Evolutionary conservation across 1,284 basidiomycete genomes (phyloP).

Genomic region (Fomitopsis betulina): DNA sequence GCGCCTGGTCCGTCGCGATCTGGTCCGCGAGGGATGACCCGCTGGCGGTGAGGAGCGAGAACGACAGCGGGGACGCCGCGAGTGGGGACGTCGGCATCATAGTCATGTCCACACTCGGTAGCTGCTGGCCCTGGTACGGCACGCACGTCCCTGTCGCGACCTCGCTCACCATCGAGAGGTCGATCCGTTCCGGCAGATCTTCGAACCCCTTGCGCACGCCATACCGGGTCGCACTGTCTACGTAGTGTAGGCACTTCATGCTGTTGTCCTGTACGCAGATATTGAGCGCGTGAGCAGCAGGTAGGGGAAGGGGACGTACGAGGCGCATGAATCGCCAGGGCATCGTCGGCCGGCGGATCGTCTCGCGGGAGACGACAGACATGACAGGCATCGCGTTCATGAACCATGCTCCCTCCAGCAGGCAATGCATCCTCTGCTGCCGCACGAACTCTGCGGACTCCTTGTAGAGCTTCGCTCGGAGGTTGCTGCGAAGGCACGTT

Average conservation of each 20-base stretch:
- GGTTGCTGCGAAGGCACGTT: constrained; percentile 47
- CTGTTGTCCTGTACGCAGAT: constrained; percentile 56
- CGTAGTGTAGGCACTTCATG: constrained; percentile 76
- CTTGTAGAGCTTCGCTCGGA: constrained; percentile 83
- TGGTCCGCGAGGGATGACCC: constrained; percentile 82
- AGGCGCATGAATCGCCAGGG: constrained; percentile 80
- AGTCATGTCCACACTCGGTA: constrained; percentile 55
- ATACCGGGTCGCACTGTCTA: constrained; percentile 75
- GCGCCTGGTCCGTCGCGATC: constrained; percentile 79
- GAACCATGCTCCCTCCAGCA: constrained; percentile 91
- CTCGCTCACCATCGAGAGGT: constrained; percentile 74
- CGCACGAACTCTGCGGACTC: constrained; percentile 93
- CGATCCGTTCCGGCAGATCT: constrained; percentile 83
- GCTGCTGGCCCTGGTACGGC: constrained; percentile 47
- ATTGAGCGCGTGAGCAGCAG: background rate
- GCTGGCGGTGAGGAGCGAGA: constrained; percentile 70
- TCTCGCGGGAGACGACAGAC: constrained; percentile 43
- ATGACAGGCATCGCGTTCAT: constrained; percentile 62
- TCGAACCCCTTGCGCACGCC: constrained; percentile 78
- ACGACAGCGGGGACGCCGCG: constrained; percentile 69
- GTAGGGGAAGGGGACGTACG: constrained; percentile 34
- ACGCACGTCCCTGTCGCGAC: constrained; percentile 77
- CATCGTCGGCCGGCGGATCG: constrained; percentile 48
- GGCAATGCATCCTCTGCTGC: constrained; percentile 85
- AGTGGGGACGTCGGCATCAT: constrained; percentile 40